Evolutionary conservation across 1,284 basidiomycete genomes (phyloP), one percentile per base, ranked within the genome.

Genomic region (Ceratobasidium papillatum): DNA sequence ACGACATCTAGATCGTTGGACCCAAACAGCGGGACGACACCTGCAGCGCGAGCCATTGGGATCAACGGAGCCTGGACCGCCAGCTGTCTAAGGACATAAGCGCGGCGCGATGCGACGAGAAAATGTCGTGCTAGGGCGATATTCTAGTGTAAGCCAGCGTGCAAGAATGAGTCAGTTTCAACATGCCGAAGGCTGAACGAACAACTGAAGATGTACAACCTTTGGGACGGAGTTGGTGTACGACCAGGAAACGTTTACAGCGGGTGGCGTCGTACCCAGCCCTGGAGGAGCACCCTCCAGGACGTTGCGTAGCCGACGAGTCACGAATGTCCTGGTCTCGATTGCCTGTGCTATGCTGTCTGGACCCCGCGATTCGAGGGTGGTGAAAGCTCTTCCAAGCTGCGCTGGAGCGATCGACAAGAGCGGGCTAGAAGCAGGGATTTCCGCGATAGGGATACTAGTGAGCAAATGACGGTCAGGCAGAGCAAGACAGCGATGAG

Each of bases 21-120:
- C 77, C 92, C 88, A 81, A 94, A 90, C 3, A 96, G 84, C 1
- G 95, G 93, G 80, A 97, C 95, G 58, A 95, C 87, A 43, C 81
- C 81, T 0, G 85, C 83, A 76, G 90, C 84, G 0, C 86, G 84
- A 0, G 81, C 73, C 2, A 82, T 52, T 0, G 91, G 86, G 27
- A 97, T 90, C 74, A 91, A 86, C 0, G 90, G 89, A 80, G 94
- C 89, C 32, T 85, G 80, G 32, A 80, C 79, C 0, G 36, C 11
- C 14, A 82, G 66, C 80, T 78, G 73, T 86, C 79, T 36, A 27
- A 71, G 54, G 30, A 71, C 56, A 71, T 71, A 56, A 25, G 68
- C 68, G 19, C 68, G 68, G n/a, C 68, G 68, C 43, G 68, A 71
- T 61, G 68, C 54, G 19, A 61, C 25, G 25, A 61, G 41, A 30